These are phyloP conservation scores for Chrysopogon serrulatus DNA, from an alignment of 176 grass and related monocot genomes.

Conservation along the genomic window DNA sequence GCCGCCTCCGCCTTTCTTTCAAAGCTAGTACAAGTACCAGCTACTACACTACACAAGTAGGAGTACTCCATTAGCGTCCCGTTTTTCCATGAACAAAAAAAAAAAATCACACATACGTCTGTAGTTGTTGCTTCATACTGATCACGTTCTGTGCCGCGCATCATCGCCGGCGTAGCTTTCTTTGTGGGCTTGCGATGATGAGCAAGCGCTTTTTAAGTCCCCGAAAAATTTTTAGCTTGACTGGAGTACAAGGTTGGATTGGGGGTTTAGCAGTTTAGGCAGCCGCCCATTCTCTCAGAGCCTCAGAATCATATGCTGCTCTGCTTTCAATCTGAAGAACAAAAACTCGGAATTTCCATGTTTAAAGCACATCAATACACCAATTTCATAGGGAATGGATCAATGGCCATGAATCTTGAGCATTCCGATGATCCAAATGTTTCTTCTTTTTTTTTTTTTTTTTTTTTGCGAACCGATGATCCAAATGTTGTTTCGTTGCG, in stretches of 20 bases:
- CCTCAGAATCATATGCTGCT: not conserved
- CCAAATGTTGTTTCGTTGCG: too few species aligned
- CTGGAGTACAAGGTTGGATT: conserved; percentile 14
- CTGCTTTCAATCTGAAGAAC: not conserved
- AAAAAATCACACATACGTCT: not conserved
- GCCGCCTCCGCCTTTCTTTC: conserved; percentile 16
- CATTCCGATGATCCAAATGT: too few species aligned
- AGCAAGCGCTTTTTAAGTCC: conserved; percentile 27
- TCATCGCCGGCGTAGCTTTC: conserved; percentile 32
- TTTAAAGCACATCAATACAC: not conserved
- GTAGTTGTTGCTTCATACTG: conserved; percentile 18
- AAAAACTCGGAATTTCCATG: not conserved
- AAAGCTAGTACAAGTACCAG: conserved; percentile 1
- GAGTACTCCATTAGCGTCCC: conserved; percentile 2
- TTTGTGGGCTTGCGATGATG: conserved; percentile 33
- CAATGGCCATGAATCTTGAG: too few species aligned
- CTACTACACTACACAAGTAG: not conserved
- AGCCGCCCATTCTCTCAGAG: not conserved
- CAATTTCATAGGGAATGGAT: too few species aligned
- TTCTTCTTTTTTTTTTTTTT: too few species aligned
- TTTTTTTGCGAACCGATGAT: too few species aligned
- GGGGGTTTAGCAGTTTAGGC: not conserved
- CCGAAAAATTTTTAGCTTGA: conserved; percentile 20
- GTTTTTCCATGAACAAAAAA: not conserved
- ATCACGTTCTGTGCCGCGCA: conserved; percentile 6